Evolutionary conservation across 148 eudicot genomes (phyloP).

Genomic region (Cornus controversa): DNA sequence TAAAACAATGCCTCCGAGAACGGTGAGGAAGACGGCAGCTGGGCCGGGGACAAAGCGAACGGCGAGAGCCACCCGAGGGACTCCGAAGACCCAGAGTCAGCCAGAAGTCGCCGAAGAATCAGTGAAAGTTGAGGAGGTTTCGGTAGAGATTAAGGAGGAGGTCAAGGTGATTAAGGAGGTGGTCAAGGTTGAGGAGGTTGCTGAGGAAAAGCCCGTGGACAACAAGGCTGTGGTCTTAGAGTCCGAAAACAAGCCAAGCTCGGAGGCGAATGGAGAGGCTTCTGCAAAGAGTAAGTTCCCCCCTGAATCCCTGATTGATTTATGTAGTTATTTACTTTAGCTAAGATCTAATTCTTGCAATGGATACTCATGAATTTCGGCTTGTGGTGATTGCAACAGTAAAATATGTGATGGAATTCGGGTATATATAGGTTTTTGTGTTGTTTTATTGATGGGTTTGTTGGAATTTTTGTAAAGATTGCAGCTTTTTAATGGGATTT

Average conservation of each 20-base stretch:
- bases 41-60: conserved; percentile 47
- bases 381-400: not conserved
- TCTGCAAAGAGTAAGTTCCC: conserved; percentile 12
- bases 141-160: conserved; percentile 15
- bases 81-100: conserved; percentile 22
- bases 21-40: conserved; percentile 43
- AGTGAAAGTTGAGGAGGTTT: conserved; percentile 10
- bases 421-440: not conserved
- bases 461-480: not conserved
- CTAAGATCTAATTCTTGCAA: not conserved
- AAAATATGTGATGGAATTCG: not conserved
- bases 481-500: not conserved
- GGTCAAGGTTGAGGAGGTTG: conserved; percentile 3
- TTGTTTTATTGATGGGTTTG: not conserved
- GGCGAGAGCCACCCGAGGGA: conserved; percentile 28
- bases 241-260: not conserved
- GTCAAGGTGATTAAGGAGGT: conserved; percentile 7
- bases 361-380: not conserved
- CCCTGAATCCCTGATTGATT: not conserved
- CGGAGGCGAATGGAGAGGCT: conserved; percentile 7
- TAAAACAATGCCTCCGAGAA: conserved; percentile 55
- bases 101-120: conserved; percentile 18
- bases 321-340: not conserved
- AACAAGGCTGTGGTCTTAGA: not conserved
- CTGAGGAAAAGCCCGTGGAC: conserved; percentile 7